phyloP scores from a whole-genome alignment of 129 eudicot species.

The Centrapalus pauciflorus region DNA sequence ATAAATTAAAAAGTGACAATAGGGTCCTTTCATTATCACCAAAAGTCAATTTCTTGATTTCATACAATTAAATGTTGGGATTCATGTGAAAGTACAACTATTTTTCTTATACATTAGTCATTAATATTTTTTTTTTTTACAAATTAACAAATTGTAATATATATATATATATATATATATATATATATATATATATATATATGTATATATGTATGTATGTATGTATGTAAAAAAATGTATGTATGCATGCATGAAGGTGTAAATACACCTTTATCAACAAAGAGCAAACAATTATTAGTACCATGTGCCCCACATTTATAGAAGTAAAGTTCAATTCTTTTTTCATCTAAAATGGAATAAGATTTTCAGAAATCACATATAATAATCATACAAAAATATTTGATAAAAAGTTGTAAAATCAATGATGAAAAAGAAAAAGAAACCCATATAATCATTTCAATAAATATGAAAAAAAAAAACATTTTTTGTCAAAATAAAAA shows the following conservation, averaged over 20 bases:
- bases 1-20: background rate
- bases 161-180: too few species aligned
- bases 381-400: background rate
- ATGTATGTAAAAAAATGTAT: too few species aligned
- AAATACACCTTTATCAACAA: background rate
- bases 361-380: background rate
- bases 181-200: too few species aligned
- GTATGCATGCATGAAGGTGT: background rate
- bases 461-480: background rate
- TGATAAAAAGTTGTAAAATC: background rate
- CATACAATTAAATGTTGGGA: conserved; percentile 7
- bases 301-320: background rate
- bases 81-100: background rate
- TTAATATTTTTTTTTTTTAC: too few species aligned
- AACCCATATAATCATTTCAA: background rate
- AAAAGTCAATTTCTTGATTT: conserved; percentile 28
- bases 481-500: too few species aligned
- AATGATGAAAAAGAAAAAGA: too few species aligned
- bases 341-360: background rate
- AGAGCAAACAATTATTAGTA: too few species aligned
- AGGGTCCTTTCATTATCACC: background rate
- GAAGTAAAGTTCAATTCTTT: background rate
- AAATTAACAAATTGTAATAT: background rate
- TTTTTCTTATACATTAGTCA: too few species aligned
- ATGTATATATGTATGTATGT: too few species aligned